These are phyloP conservation scores for Hippophae gyantsensis DNA, from an alignment of 306 rosid genomes.

Conservation along the genomic window DNA sequence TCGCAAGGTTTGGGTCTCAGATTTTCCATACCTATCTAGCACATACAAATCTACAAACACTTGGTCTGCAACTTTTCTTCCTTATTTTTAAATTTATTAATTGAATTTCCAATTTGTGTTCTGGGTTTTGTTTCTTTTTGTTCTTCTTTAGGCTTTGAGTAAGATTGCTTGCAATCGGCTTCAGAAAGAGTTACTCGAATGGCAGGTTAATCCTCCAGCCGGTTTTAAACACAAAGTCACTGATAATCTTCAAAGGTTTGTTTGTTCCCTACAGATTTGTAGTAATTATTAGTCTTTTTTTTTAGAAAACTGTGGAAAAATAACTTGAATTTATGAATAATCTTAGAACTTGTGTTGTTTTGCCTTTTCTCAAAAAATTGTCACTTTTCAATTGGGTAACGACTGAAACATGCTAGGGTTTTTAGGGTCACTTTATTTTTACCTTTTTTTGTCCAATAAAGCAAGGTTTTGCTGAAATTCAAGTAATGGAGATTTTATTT, in stretches of 20 bases:
- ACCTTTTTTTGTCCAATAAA: background rate
- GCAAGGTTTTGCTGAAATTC: background rate
- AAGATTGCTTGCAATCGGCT: conserved; percentile 99
- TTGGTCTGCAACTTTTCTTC: background rate
- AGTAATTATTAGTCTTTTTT: background rate
- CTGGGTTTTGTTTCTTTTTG: background rate
- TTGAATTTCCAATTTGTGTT: background rate
- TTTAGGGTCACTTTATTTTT: conserved; percentile 1
- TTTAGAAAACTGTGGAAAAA: background rate
- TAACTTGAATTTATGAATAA: background rate
- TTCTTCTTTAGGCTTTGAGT: conserved; percentile 52
- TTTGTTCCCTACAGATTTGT: conserved; percentile 3
- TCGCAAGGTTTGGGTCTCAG: conserved; percentile 55
- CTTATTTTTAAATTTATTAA: background rate
- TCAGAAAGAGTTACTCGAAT: conserved; percentile 93
- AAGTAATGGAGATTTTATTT: background rate
- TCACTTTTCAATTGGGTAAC: background rate
- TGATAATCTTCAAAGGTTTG: conserved; percentile 88
- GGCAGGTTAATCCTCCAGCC: conserved; percentile 95
- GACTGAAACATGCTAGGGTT: background rate
- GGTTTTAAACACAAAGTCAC: conserved; percentile 97
- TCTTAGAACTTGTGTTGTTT: conserved; percentile 7
- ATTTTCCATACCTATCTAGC: conserved; percentile 10
- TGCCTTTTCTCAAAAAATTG: background rate
- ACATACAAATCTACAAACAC: background rate